Evolutionary conservation across 2,329 filamentous ascomycete genomes (phyloP).

Genomic region (Arthrobotrys entomopaga): DNA sequence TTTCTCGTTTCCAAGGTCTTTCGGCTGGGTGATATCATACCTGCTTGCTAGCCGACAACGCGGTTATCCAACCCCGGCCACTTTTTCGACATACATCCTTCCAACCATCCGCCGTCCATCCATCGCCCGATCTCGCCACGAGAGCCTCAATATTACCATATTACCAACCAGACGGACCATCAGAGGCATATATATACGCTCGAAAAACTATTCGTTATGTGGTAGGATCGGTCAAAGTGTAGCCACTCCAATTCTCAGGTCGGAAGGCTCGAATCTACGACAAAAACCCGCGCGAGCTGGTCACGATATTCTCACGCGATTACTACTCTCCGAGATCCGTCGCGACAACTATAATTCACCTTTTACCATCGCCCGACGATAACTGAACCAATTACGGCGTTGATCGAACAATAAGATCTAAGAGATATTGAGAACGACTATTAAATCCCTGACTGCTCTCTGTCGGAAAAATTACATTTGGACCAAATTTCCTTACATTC

Average conservation of each 20-base stretch:
- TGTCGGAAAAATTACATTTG: background rate
- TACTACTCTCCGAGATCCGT: slow-evolving; percentile 4
- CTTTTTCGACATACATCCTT: background rate
- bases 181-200: too few relatives aligned
- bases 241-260: too few relatives aligned
- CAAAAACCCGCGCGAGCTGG: too few relatives aligned
- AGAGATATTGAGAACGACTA: background rate
- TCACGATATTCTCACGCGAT: too few relatives aligned
- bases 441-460: background rate
- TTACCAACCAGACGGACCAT: background rate
- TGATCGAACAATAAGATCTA: too few relatives aligned
- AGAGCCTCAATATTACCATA: slow-evolving; percentile 10
- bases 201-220: too few relatives aligned
- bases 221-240: too few relatives aligned
- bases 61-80: background rate
- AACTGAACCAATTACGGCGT: background rate
- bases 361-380: background rate
- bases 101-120: slow-evolving; percentile 9
- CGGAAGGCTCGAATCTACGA: too few relatives aligned
- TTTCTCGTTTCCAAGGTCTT: slow-evolving; percentile 1
- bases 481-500: too few relatives aligned
- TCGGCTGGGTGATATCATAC: slow-evolving; percentile 46
- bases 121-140: slow-evolving; percentile 10
- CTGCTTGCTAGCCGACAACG: slow-evolving; percentile 14
- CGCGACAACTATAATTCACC: background rate